Evolutionary conservation across 371 early-diverging fungal genomes (phyloP), one percentile per base, ranked within the genome.

Genomic region (Mortierella sp.): DNA sequence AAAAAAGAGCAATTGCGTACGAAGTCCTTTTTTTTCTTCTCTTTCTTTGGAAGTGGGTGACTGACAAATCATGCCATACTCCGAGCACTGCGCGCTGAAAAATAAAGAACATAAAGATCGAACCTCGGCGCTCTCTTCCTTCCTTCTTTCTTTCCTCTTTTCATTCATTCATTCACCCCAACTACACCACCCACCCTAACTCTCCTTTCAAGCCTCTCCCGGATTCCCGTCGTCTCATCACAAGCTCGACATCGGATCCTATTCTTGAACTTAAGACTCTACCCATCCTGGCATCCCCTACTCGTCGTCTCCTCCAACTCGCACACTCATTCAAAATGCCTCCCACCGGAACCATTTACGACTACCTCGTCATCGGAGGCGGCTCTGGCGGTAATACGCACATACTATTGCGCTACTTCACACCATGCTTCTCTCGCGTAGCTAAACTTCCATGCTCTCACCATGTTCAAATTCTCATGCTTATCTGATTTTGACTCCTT

Each of bases 351-450:
- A 89, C 89, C 71, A 83, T 91, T 38, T 96, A 94, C 81, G 98
- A 98, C 88, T 97, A 95, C 87, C 92, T 98, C 48, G 98, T 98
- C 63, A 95, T 99, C 80, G 98, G 99, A 77, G 98, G 96, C 78
- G 96, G 96, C 48, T 93, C 93, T 71, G 97, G 96, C 77, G 96
- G 96, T 82, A 85, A 60, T 8, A 58, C 11, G 21, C 74, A 8
- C 41, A 49, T 21, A 51, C 35, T 16, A 65, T 49, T 12, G 48
- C 48, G 3, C 51, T 21, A 21, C 51, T 24, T 12, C 49, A 35
- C 68, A 68, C 27, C 27, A 16, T 44, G 5, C 41, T 43, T 10
- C 75, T 58, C 65, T 54, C 38, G 7, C n/a, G 29, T 43, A 29
- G 21, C 44, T 5, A 32, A 1, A 4, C 29, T 51, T 8, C 2